Evolutionary conservation across 73 alveolate genomes (phyloP).

Genomic region (Blepharisma stoltei): DNA sequence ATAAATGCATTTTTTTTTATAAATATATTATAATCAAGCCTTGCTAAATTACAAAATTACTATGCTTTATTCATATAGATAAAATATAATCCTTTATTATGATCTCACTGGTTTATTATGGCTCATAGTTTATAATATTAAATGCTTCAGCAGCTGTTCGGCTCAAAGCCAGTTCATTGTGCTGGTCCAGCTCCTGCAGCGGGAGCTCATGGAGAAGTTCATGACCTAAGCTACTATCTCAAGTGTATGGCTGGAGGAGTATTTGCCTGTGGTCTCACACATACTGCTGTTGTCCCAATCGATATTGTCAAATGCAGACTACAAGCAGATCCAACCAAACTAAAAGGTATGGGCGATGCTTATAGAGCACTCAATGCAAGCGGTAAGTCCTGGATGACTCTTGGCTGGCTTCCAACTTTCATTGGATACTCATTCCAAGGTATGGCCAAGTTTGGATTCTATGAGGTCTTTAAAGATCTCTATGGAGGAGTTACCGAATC

Average conservation of each 20-base stretch:
- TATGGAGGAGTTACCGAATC: conserved; percentile 47
- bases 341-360: conserved; percentile 47
- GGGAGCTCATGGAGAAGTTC: conserved; percentile 3
- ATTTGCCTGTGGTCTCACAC: conserved; percentile 91
- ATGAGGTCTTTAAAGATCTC: conserved; percentile 92
- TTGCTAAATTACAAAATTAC: too few species aligned
- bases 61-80: too few species aligned
- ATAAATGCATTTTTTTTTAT: too few species aligned
- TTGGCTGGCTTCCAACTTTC: conserved; percentile 90
- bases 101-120: too few species aligned
- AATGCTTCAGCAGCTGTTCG: too few species aligned
- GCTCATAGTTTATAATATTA: too few species aligned
- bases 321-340: conserved; percentile 48
- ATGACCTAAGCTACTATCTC: conserved; percentile 73
- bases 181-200: too few species aligned
- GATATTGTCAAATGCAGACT: conserved; percentile 88
- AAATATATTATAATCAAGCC: too few species aligned
- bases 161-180: too few species aligned
- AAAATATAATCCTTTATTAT: too few species aligned
- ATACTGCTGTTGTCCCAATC: conserved; percentile 79
- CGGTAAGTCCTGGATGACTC: conserved; percentile 79
- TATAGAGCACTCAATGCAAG: conserved; percentile 40
- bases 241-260: conserved; percentile 92
- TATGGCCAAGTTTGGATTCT: conserved; percentile 89
- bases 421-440: conserved; percentile 86